Percentiles rank a stretch among this genome's conserved stretches.
Conservation (phyloP, 495 filamentous ascomycete species). For the Antarctomyces pellizariae region DNA sequence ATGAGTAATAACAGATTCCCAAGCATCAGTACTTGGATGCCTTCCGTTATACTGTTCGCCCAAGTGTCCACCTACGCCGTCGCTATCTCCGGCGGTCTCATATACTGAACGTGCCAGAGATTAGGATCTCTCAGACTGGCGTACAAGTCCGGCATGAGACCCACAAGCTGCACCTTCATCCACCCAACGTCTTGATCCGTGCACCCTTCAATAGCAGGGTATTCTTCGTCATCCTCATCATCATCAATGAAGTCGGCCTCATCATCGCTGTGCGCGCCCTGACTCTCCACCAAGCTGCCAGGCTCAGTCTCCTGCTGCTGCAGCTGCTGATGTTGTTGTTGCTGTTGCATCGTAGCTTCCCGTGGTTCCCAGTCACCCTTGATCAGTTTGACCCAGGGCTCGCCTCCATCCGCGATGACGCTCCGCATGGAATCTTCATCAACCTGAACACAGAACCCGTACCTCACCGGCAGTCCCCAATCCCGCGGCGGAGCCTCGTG, state of each 20-base stretch:
- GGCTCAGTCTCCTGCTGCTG: no score
- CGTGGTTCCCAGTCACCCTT: constrained; percentile 8
- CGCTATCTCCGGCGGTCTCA: constrained; percentile 3
- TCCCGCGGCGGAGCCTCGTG: no score
- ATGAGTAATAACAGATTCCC: no score
- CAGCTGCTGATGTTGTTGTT: no score
- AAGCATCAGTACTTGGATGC: no score
- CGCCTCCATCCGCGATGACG: constrained; percentile 8
- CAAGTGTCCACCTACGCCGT: no score
- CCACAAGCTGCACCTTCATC: constrained; percentile 9
- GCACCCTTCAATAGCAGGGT: constrained; percentile 12
- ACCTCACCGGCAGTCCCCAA: constrained; percentile 6
- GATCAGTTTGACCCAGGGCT: constrained; percentile 11
- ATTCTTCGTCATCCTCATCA: no score
- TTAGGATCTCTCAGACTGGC: constrained; percentile 1
- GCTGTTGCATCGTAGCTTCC: constrained; percentile 5
- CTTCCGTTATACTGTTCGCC: no score
- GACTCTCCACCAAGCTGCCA: no score
- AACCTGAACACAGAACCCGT: constrained; percentile 12
- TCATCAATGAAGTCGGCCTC: no score
- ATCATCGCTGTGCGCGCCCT: no score
- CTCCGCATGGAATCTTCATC: constrained; percentile 13
- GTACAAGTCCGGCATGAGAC: constrained; percentile 3
- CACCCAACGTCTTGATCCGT: constrained; percentile 13
- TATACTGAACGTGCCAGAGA: constrained; percentile 2